A percentile compares a stretch with the other conserved stretches of the same genome.
phyloP scores from a whole-genome alignment of 2,329 filamentous ascomycete species.

The Rachicladosporium sp. region DNA sequence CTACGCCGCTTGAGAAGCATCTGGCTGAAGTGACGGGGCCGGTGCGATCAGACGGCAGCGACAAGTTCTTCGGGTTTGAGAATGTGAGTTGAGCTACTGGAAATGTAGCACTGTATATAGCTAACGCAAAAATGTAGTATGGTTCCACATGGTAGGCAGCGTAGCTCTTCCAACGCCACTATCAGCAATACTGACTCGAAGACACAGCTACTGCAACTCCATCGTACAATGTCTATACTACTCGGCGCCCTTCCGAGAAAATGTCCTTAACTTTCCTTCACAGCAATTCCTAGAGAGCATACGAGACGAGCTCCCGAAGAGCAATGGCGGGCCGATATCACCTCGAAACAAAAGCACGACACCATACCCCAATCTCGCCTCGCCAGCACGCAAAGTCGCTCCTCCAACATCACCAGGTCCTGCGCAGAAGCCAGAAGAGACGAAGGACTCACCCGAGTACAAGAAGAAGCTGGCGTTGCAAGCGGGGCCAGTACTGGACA shows the following conservation, averaged over 20 bases:
- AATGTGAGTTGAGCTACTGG: slow-evolving; percentile 54
- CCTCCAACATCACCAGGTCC: slow-evolving; percentile 42
- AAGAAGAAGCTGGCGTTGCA: slow-evolving; percentile 94
- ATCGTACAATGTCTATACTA: slow-evolving; percentile 96
- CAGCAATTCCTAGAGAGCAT: slow-evolving; percentile 58
- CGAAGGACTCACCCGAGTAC: slow-evolving; percentile 87
- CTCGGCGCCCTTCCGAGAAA: slow-evolving; percentile 83
- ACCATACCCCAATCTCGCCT: slow-evolving; percentile 20
- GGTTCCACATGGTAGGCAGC: slow-evolving; percentile 81
- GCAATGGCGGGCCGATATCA: slow-evolving; percentile 17
- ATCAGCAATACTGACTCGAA: neutral
- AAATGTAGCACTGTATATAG: slow-evolving; percentile 6
- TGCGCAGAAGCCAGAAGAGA: slow-evolving; percentile 66
- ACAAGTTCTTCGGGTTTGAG: slow-evolving; percentile 97
- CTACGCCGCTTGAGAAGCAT: slow-evolving; percentile 58
- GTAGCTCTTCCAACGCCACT: slow-evolving; percentile 4
- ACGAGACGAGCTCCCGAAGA: slow-evolving; percentile 22
- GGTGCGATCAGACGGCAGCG: slow-evolving; percentile 74
- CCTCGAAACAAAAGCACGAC: slow-evolving; percentile 26
- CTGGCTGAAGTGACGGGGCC: slow-evolving; percentile 72
- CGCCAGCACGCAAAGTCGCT: slow-evolving; percentile 35
- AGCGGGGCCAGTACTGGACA: slow-evolving; percentile 72
- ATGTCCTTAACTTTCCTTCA: slow-evolving; percentile 81
- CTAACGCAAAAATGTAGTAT: slow-evolving; percentile 47
- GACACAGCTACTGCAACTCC: slow-evolving; percentile 84